Evolutionary conservation across 768 basidiomycete genomes (phyloP).

Genomic region (Hortiboletus campestris): DNA sequence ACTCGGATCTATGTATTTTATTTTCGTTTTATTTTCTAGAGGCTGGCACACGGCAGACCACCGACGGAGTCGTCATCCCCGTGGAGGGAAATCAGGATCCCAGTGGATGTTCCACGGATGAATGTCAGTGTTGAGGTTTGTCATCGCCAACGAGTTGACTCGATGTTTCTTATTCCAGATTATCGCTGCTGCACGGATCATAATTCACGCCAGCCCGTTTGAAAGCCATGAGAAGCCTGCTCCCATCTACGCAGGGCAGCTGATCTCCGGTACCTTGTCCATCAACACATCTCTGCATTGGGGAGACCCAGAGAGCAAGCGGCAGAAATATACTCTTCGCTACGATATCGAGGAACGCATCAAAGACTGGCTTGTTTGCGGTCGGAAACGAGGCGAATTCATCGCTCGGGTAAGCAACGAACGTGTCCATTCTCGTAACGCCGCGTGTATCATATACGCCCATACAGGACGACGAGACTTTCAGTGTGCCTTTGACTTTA

Average conservation of each 20-base stretch:
- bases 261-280: conserved; percentile 64
- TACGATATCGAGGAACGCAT: conserved; percentile 82
- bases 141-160: neutral
- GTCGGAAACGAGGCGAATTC: conserved; percentile 84
- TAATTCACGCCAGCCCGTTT: conserved; percentile 46
- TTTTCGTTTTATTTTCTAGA: conserved; percentile 30
- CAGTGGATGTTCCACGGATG: conserved; percentile 82
- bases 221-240: conserved; percentile 31
- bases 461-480: conserved; percentile 57
- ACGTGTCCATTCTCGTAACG: neutral
- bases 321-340: conserved; percentile 53
- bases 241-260: conserved; percentile 82
- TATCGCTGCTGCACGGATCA: conserved; percentile 57
- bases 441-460: neutral
- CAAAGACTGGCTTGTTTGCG: conserved; percentile 88
- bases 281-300: conserved; percentile 79
- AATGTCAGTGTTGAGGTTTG: conserved; percentile 49
- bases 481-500: conserved; percentile 67
- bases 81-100: conserved; percentile 80
- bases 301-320: conserved; percentile 49
- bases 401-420: conserved; percentile 54
- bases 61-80: conserved; percentile 33
- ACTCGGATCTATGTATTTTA: conserved; percentile 27
- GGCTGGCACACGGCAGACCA: conserved; percentile 41
- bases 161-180: conserved; percentile 46